phyloP scores from a whole-genome alignment of 306 rosid genomes.

The Quillaja saponaria region DNA sequence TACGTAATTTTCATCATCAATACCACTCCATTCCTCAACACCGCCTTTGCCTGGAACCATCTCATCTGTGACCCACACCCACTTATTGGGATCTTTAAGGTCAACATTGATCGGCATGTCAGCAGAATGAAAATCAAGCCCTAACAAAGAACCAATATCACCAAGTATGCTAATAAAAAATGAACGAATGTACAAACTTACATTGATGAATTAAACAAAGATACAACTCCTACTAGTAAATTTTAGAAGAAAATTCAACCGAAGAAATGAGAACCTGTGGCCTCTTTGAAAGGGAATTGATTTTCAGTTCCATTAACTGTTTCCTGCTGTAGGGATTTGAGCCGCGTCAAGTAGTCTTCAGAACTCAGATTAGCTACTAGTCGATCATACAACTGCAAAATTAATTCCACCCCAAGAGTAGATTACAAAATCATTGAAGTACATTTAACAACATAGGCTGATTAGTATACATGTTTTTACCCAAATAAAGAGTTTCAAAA shows the following conservation, averaged over 20 bases:
- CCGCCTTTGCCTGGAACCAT: conserved; percentile 48
- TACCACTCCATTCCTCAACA: conserved; percentile 81
- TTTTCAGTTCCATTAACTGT: conserved; percentile 42
- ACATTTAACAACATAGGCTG: background rate
- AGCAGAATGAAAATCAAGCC: conserved; percentile 61
- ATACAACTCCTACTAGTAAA: background rate
- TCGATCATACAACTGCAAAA: conserved; percentile 63
- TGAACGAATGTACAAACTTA: conserved; percentile 3
- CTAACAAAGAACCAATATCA: conserved; percentile 39
- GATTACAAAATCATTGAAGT: too few species aligned
- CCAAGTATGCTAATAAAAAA: conserved; percentile 9
- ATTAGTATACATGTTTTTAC: too few species aligned
- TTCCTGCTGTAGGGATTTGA: conserved; percentile 57
- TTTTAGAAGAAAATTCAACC: background rate
- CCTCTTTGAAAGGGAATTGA: conserved; percentile 84
- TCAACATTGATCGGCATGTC: conserved; percentile 75
- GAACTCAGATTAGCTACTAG: conserved; percentile 72
- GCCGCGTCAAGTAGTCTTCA: conserved; percentile 60
- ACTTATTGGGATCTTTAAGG: conserved; percentile 77
- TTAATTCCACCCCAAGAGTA: background rate
- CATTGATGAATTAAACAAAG: background rate
- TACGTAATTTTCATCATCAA: conserved; percentile 75
- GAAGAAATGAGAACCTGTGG: conserved; percentile 54
- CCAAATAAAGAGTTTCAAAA: background rate
- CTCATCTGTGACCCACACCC: conserved; percentile 94